These are phyloP conservation scores for Cicer arietinum DNA, from an alignment of 306 rosid genomes.

Conservation along the genomic window DNA sequence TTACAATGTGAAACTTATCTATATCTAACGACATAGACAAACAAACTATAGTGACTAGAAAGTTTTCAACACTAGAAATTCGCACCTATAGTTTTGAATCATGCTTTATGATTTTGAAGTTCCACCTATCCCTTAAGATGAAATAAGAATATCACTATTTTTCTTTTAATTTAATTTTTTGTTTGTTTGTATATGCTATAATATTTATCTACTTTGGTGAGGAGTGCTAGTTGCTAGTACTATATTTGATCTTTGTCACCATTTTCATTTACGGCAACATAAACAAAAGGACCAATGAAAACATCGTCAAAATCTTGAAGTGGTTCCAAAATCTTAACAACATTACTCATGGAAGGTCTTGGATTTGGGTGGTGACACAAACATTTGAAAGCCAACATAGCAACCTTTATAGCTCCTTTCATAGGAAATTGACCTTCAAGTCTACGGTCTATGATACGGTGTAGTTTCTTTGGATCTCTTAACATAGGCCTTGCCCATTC, in stretches of 20 bases:
- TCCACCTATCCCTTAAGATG: slow-evolving; percentile 16
- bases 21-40: neutral
- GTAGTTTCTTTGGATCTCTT: slow-evolving; percentile 59
- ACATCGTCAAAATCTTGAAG: slow-evolving; percentile 64
- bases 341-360: slow-evolving; percentile 74
- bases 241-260: slow-evolving; percentile 38
- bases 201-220: neutral
- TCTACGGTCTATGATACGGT: slow-evolving; percentile 56
- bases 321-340: slow-evolving; percentile 64
- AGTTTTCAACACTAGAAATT: no score
- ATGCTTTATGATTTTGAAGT: slow-evolving; percentile 1
- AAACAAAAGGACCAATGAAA: slow-evolving; percentile 66
- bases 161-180: neutral
- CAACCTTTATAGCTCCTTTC: slow-evolving; percentile 66
- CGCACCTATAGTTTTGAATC: neutral
- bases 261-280: slow-evolving; percentile 59
- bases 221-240: neutral
- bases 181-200: slow-evolving; percentile 14
- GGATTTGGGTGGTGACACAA: slow-evolving; percentile 67
- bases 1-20: neutral
- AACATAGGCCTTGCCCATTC: slow-evolving; percentile 80
- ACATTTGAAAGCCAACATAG: slow-evolving; percentile 67
- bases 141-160: slow-evolving; percentile 1
- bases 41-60: neutral
- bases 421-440: slow-evolving; percentile 71